Evolutionary conservation across 495 filamentous ascomycete genomes (phyloP).

Genomic region (Barbatosphaeria neglecta): DNA sequence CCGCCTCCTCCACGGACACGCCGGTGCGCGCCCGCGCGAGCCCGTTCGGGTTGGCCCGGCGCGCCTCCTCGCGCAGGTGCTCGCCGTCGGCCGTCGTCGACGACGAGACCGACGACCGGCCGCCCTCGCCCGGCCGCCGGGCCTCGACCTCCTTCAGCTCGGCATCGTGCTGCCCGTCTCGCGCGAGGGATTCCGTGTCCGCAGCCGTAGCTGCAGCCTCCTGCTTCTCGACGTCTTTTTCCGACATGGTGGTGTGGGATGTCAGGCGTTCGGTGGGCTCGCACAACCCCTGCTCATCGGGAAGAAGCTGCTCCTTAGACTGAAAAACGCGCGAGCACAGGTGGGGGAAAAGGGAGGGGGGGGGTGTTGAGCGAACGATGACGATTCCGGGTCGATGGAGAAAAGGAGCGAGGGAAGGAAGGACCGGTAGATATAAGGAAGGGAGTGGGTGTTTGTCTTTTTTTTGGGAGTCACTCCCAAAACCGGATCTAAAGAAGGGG

Average conservation of each 20-base stretch:
- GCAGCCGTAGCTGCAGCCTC: neutral
- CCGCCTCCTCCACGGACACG: slow-evolving; percentile 60
- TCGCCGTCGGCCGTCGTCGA: slow-evolving; percentile 26
- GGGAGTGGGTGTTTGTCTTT: too few relatives aligned
- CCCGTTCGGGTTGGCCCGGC: slow-evolving; percentile 40
- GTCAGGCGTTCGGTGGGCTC: too few relatives aligned
- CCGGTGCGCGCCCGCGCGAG: slow-evolving; percentile 32
- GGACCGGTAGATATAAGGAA: too few relatives aligned
- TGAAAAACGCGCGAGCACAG: too few relatives aligned
- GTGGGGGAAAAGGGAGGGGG: too few relatives aligned
- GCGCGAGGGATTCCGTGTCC: neutral
- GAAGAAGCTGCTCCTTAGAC: too few relatives aligned
- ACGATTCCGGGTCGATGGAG: too few relatives aligned
- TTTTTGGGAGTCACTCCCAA: too few relatives aligned
- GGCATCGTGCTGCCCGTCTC: neutral
- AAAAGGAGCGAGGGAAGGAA: too few relatives aligned
- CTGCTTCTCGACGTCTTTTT: slow-evolving; percentile 1
- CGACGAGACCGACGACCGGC: slow-evolving; percentile 28
- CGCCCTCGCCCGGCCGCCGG: neutral
- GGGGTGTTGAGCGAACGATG: too few relatives aligned
- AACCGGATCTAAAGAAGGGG: too few relatives aligned
- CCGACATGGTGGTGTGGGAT: neutral
- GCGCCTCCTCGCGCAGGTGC: slow-evolving; percentile 31
- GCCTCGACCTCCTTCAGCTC: neutral
- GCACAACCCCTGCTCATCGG: too few relatives aligned